These are phyloP conservation scores for Penicillium verrucosum DNA, from an alignment of 2,329 filamentous ascomycete genomes.

Conservation along the genomic window DNA sequence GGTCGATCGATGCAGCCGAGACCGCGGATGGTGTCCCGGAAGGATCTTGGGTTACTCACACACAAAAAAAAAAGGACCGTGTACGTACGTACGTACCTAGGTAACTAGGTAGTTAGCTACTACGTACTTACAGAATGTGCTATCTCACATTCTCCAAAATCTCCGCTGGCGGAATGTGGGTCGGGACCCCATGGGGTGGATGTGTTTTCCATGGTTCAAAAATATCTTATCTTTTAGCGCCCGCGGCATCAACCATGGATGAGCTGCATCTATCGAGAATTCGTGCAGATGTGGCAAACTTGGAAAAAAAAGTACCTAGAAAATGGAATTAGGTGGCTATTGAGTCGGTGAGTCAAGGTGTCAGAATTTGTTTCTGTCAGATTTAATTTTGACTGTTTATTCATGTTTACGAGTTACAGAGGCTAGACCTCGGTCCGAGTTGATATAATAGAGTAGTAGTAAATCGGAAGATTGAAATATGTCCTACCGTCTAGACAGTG, in stretches of 20 bases:
- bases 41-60: slow-evolving; percentile 14
- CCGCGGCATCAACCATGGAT: not conserved
- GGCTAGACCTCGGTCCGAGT: not conserved
- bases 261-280: not conserved
- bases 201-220: not conserved
- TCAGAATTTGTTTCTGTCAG: not conserved
- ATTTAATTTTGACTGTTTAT: not conserved
- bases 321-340: not conserved
- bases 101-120: not conserved
- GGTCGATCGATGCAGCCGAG: slow-evolving; percentile 7
- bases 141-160: slow-evolving; percentile 6
- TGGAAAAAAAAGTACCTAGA: not conserved
- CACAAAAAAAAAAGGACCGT: not conserved
- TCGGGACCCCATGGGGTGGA: slow-evolving; percentile 7
- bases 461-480: not conserved
- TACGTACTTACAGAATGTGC: not conserved
- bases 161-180: slow-evolving; percentile 4
- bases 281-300: not conserved
- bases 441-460: not conserved
- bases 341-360: slow-evolving; percentile 3
- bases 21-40: slow-evolving; percentile 5
- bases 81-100: not conserved
- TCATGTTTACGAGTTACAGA: not conserved
- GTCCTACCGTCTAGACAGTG: not conserved
- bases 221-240: not conserved